Evolutionary conservation across 768 basidiomycete species (phyloP).

Genomic region (Xanthoconium purpureum): DNA sequence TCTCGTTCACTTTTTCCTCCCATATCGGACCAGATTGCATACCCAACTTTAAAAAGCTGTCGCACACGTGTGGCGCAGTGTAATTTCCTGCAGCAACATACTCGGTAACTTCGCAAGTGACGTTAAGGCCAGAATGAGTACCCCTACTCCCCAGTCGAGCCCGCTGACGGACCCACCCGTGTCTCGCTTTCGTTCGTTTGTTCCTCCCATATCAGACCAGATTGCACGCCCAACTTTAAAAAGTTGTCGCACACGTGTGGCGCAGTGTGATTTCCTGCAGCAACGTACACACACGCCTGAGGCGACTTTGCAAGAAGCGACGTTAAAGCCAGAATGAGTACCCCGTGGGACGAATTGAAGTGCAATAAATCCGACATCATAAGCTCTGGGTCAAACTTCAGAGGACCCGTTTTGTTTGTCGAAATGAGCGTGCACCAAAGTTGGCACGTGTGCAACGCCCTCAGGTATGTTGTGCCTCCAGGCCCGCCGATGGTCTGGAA

Average conservation of each 20-base stretch:
- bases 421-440: too few species aligned
- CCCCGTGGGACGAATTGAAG: constrained; percentile 59
- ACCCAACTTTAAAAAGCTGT: constrained; percentile 46
- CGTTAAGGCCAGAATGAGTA: constrained; percentile 48
- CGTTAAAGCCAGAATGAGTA: constrained; percentile 48
- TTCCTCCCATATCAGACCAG: constrained; percentile 51
- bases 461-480: too few species aligned
- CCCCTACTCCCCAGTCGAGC: too few species aligned
- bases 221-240: constrained; percentile 35
- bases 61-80: constrained; percentile 51
- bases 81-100: constrained; percentile 68
- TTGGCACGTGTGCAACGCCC: too few species aligned
- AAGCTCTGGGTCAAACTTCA: constrained; percentile 20
- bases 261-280: constrained; percentile 62
- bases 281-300: constrained; percentile 51
- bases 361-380: constrained; percentile 73
- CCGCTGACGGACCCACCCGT: constrained; percentile 54
- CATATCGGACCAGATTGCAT: constrained; percentile 41
- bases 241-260: constrained; percentile 53
- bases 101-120: constrained; percentile 41
- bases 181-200: constrained; percentile 17
- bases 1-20: constrained; percentile 36
- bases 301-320: constrained; percentile 44
- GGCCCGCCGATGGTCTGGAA: too few species aligned
- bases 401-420: too few species aligned